phyloP scores from a whole-genome alignment of 2,329 filamentous ascomycete species.

The Nemania sp. region DNA sequence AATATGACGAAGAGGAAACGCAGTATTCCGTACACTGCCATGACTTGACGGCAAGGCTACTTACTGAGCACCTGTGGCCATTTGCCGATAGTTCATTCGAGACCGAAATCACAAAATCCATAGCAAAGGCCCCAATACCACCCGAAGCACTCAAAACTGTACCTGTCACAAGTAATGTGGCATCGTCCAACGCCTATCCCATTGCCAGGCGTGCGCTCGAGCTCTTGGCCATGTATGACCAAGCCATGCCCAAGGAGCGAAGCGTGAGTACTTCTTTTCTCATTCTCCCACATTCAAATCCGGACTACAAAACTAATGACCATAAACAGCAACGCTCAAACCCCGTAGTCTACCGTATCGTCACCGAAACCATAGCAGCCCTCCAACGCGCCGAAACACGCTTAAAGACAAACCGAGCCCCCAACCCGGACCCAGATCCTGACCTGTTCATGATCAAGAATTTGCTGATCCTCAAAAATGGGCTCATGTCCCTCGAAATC shows the following conservation, averaged over 20 bases:
- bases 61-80: conserved; percentile 61
- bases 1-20: conserved; percentile 60
- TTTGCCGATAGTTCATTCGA: conserved; percentile 60
- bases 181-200: conserved; percentile 61
- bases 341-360: conserved; percentile 67
- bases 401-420: conserved; percentile 63
- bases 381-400: conserved; percentile 75
- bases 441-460: conserved; percentile 95
- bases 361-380: conserved; percentile 85
- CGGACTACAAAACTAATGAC: too few species aligned
- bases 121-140: conserved; percentile 52
- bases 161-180: conserved; percentile 51
- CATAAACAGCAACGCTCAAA: conserved; percentile 54
- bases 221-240: conserved; percentile 64
- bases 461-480: conserved; percentile 90
- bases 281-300: background rate
- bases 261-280: conserved; percentile 50
- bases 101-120: conserved; percentile 57
- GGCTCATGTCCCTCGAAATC: conserved; percentile 94
- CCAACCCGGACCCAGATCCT: conserved; percentile 64
- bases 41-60: conserved; percentile 58
- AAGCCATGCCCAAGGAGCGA: conserved; percentile 65
- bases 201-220: conserved; percentile 61
- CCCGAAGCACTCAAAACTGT: conserved; percentile 55
- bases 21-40: conserved; percentile 57